Percentiles rank a stretch among this genome's conserved stretches.
Evolutionary conservation across 805 yeast species (phyloP).

Genomic region (Yamadazyma tumulicola): DNA sequence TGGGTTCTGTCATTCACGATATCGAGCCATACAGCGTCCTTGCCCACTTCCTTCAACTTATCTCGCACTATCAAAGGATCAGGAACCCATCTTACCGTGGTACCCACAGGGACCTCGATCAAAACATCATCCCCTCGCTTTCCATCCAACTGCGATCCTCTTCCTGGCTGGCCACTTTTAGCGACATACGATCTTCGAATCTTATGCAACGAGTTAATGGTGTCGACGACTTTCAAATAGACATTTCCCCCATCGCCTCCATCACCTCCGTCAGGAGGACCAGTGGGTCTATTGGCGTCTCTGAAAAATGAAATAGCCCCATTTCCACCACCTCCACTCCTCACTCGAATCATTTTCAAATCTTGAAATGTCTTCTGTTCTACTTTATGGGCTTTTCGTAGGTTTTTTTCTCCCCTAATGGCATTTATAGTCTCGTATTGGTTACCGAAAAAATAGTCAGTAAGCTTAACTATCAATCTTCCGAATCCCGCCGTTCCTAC

Average conservation of each 20-base stretch:
- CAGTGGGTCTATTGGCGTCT: constrained; percentile 78
- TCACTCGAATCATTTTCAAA: constrained; percentile 59
- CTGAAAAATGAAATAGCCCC: constrained; percentile 84
- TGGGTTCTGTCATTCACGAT: constrained; percentile 6
- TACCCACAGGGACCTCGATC: constrained; percentile 89
- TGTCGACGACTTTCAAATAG: constrained; percentile 76
- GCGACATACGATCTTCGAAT: constrained; percentile 69
- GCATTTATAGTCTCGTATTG: constrained; percentile 38
- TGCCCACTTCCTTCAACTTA: constrained; percentile 15
- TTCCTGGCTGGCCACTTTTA: constrained; percentile 67
- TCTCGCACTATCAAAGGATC: constrained; percentile 51
- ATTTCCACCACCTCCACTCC: constrained; percentile 84
- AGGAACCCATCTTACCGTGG: constrained; percentile 81
- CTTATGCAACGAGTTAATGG: constrained; percentile 67
- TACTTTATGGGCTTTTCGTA: constrained; percentile 26
- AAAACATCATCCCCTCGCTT: constrained; percentile 73
- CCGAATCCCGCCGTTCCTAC: constrained; percentile 16
- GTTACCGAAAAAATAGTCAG: constrained; percentile 40
- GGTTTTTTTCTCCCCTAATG: constrained; percentile 28
- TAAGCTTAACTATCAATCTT: constrained; percentile 18
- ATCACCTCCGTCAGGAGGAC: constrained; percentile 99
- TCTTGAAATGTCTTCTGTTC: constrained; percentile 50
- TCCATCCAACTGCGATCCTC: constrained; percentile 81
- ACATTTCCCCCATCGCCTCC: constrained; percentile 93
- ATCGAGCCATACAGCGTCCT: constrained; percentile 10